Base-by-base conservation (phyloP, 331 rosid species). In the Malus hybrid region DNA sequence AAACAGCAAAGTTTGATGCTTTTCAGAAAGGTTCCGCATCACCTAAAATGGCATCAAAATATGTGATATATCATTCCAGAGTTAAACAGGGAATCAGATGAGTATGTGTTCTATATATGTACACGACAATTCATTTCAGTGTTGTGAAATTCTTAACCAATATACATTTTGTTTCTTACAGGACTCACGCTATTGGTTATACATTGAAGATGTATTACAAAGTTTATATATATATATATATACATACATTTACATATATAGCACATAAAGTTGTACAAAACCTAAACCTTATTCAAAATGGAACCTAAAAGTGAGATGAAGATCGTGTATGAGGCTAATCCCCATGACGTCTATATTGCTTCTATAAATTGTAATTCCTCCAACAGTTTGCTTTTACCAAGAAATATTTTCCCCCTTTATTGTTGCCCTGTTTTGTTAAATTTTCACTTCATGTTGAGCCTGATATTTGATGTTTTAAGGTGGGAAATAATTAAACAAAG, bases 1-100 rank as follows among this genome's bases (percentile, higher is more conserved):
- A 75, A 92, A 90, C 76, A 92, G 77, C 77, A 92, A 82, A 57
- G 97, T 92, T 78, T 92, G 97, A 83, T 90, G 97, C 79, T 92
- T 92, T 69, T 83, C 85, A 2, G 97, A 94, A 79, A 92, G 93
- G 82, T 70, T 86, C 73, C 85, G 79, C 97, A 92, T 92, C 67
- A 90, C 88, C 97, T 92, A 80, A 67, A 72, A 72, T 31, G 74
- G 67, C 8, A 70, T 33, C 60, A 82, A 62, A 56, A 76, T 67
- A 56, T 73, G 68, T 69, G 36, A 56, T 3, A 44, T 73, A 65
- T 72, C 59, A 56, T 78, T 71, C 73, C 39, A 33, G 24, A 71
- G 16, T 32, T 31, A 67, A 28, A 42, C 67, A 68, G 12, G 32
- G 61, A 67, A 5, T 67, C 22, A 61, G 52, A 14, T 42, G 44